These are phyloP conservation scores for Irpex sp. DNA, from an alignment of 1,284 basidiomycete genomes.

Conservation along the genomic window DNA sequence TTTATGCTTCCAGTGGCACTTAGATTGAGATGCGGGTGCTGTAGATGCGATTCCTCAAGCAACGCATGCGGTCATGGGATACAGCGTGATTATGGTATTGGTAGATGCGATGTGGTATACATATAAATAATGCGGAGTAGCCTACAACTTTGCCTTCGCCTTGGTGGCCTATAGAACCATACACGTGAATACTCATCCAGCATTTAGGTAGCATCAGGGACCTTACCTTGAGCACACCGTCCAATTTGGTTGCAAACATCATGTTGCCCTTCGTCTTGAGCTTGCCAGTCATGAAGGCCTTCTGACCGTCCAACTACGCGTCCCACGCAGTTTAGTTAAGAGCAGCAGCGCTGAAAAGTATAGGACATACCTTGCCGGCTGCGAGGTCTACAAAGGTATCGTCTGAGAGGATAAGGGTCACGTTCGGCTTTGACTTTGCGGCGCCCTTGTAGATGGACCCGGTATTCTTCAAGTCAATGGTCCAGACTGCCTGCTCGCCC, in stretches of 20 bases:
- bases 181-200: constrained; percentile 1
- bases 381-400: constrained; percentile 64
- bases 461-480: constrained; percentile 94
- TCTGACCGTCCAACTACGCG: constrained; percentile 77
- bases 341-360: not conserved
- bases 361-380: constrained; percentile 51
- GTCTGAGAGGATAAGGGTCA: constrained; percentile 73
- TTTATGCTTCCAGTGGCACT: not conserved
- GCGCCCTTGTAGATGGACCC: constrained; percentile 77
- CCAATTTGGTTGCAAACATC: constrained; percentile 88
- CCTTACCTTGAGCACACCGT: constrained; percentile 71
- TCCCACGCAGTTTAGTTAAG: not conserved
- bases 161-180: constrained; percentile 26
- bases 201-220: not conserved
- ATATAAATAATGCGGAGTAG: not conserved
- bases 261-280: constrained; percentile 83
- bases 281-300: constrained; percentile 91
- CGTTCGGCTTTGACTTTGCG: constrained; percentile 70
- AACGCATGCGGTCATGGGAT: not conserved
- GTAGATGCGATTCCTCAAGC: no score
- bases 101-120: not conserved
- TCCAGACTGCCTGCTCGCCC: constrained; percentile 80
- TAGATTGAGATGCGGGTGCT: not conserved
- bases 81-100: not conserved
- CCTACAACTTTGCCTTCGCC: constrained; percentile 35